Evolutionary conservation across 2,329 filamentous ascomycete genomes (phyloP), one percentile per base, ranked within the genome.

Genomic region (Colletotrichum higginsianum): DNA sequence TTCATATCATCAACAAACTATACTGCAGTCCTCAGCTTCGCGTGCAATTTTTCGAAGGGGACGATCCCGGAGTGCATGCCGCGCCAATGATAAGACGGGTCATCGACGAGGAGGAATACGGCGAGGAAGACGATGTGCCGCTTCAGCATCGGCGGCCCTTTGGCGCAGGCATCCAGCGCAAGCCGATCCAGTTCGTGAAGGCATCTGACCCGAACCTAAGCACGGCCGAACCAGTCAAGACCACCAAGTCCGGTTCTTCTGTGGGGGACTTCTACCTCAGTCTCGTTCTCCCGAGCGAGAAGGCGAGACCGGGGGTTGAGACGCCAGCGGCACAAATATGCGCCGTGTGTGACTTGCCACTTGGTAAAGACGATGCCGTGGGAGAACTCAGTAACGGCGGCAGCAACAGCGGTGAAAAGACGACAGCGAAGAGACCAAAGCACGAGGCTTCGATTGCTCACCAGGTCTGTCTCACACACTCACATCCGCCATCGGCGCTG

Each of bases 401-500:
- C 80, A 79, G 75, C 5, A 78, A 4, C 80, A 79, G 75, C 4
- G 78, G 35, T 15, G 21, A 77, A 58, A 55, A 13, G 15, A 64
- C 73, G 62, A 66, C 72, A n/a, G 72, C 78, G 61, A 38, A 38
- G 35, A 42, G 61, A 65, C 71, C 70, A 8, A 76, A 71, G 46
- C 92, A 93, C 79, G 88, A 90, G 76, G 84, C 87, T 35, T 91
- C 88, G 42, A 86, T 94, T 66, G 90, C 91, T 8, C 93, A 95
- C 77, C 93, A 95, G 82, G 87, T 93, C 47, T 91, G 88, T 72
- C 84, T 94, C 1, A 80, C 85, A 4, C 92, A 94, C 78, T 92
- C 91, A 0, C 90, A 93, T 70, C 92, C 92, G 8, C 93, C 93
- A 1, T 94, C 92, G 0, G 87, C 91, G 16, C 83, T 95, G 23